phyloP scores from a whole-genome alignment of 2,329 filamentous ascomycete species.

The Xylaria sp. region DNA sequence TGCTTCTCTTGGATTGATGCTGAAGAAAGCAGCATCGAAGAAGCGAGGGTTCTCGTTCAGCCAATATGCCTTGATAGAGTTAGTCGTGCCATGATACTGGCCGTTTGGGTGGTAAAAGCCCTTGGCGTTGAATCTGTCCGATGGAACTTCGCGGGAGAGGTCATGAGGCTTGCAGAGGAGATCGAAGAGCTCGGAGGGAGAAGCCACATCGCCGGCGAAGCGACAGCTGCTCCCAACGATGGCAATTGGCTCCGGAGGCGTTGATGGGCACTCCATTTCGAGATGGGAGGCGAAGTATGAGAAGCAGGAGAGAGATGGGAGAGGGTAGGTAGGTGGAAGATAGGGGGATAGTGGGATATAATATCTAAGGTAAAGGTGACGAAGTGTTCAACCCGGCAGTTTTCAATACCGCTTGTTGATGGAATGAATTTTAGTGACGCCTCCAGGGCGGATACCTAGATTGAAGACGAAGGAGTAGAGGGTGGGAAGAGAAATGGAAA shows the following conservation, averaged over 20 bases:
- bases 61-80: constrained; percentile 49
- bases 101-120: constrained; percentile 49
- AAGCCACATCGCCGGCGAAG: constrained; percentile 46
- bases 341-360: not conserved
- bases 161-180: constrained; percentile 44
- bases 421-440: not conserved
- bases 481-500: not conserved
- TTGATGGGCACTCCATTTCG: constrained; percentile 39
- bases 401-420: not conserved
- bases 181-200: constrained; percentile 47
- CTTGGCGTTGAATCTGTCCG: constrained; percentile 43
- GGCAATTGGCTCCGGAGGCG: constrained; percentile 45
- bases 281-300: not conserved
- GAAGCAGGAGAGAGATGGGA: not conserved
- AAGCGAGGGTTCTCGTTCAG: constrained; percentile 44
- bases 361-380: not conserved
- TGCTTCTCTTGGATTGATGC: constrained; percentile 52
- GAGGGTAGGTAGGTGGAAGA: not conserved
- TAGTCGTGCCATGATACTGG: constrained; percentile 49
- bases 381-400: not conserved
- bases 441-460: not conserved
- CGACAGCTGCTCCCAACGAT: constrained; percentile 49
- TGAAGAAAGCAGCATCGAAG: constrained; percentile 52
- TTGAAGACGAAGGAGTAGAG: not conserved
- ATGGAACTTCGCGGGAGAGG: constrained; percentile 47